These are phyloP conservation scores for Penicillium egyptiacum DNA, from an alignment of 495 filamentous ascomycete genomes.

Conservation along the genomic window DNA sequence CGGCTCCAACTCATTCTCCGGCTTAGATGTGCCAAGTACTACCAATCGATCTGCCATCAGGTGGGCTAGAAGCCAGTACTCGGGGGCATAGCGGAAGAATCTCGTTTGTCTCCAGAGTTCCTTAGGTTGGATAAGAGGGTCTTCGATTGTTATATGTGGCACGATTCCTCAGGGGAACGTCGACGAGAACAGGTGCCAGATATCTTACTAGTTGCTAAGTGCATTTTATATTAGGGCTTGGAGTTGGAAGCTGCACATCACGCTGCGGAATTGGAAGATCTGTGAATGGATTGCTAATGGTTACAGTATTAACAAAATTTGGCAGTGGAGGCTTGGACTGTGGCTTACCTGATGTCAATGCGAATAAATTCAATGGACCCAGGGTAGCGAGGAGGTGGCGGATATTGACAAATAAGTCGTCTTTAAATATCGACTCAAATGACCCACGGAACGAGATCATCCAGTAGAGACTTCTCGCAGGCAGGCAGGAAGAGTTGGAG, in stretches of 20 bases:
- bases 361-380: slow-evolving; percentile 25
- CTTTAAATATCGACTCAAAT: slow-evolving; percentile 16
- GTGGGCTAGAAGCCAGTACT: slow-evolving; percentile 26
- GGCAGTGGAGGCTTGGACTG: not conserved
- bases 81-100: slow-evolving; percentile 20
- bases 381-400: slow-evolving; percentile 11
- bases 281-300: slow-evolving; percentile 19
- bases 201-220: slow-evolving; percentile 18
- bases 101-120: slow-evolving; percentile 24
- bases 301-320: not conserved
- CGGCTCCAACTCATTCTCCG: slow-evolving; percentile 9
- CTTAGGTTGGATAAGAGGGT: slow-evolving; percentile 4
- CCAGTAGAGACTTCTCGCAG: slow-evolving; percentile 17
- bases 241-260: slow-evolving; percentile 16
- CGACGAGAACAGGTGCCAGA: slow-evolving; percentile 20
- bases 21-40: not conserved
- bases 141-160: slow-evolving; percentile 19
- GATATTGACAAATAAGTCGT: not conserved
- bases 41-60: slow-evolving; percentile 23
- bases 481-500: slow-evolving; percentile 7
- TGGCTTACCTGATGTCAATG: slow-evolving; percentile 18
- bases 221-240: slow-evolving; percentile 17
- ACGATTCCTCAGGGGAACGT: not conserved
- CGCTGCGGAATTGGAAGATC: slow-evolving; percentile 29
- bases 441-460: slow-evolving; percentile 17